A percentile compares a stretch with the other conserved stretches of the same genome.
Conservation (phyloP, 257 asterid species). For the Lycium ferocissimum region DNA sequence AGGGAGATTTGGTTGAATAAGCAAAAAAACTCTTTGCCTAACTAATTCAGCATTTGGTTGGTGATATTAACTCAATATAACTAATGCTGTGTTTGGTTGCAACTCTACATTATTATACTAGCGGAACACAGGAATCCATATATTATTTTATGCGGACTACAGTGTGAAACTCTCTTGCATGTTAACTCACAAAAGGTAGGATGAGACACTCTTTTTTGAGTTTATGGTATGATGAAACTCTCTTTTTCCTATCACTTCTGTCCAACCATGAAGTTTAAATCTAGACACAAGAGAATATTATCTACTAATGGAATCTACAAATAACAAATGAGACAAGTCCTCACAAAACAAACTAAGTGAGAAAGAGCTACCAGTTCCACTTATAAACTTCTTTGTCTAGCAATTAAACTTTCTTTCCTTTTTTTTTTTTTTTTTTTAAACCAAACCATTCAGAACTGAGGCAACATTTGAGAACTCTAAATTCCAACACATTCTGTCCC, state of each 20-base stretch:
- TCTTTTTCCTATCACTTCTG: not conserved
- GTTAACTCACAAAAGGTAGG: not conserved
- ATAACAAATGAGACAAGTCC: slow-evolving; percentile 1
- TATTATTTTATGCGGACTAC: not conserved
- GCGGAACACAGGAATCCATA: not conserved
- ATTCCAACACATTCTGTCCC: not conserved
- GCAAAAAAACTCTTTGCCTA: too few relatives aligned
- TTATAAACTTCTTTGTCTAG: not conserved
- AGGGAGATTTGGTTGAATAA: not conserved
- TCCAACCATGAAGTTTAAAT: slow-evolving; percentile 22
- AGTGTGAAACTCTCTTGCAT: not conserved
- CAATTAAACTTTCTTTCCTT: not conserved
- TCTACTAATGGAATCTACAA: not conserved
- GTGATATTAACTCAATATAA: not conserved
- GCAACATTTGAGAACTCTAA: not conserved
- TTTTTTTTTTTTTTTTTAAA: not conserved
- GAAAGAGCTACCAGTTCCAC: not conserved
- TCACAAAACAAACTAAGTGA: slow-evolving; percentile 20
- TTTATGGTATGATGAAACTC: not conserved
- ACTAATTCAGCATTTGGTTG: not conserved
- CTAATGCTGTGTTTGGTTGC: not conserved
- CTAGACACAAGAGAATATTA: not conserved
- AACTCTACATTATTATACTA: not conserved
- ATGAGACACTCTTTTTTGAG: too few relatives aligned
- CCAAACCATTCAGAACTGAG: not conserved